These are phyloP conservation scores for Monosporozyma unispora DNA, from an alignment of 805 yeast species.

Conservation along the genomic window DNA sequence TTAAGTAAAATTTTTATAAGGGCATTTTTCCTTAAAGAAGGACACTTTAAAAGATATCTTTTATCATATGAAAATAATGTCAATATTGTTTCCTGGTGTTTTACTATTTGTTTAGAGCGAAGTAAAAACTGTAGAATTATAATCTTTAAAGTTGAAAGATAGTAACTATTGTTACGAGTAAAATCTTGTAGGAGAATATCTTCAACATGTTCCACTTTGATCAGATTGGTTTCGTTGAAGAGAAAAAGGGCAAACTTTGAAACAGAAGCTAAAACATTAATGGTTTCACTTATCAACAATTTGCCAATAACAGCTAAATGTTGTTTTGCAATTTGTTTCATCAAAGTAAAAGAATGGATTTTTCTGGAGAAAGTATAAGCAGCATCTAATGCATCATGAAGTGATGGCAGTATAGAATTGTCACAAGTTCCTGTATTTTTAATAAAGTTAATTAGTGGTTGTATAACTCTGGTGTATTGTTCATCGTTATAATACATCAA, in stretches of 20 bases:
- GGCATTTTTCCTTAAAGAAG: conserved; percentile 14
- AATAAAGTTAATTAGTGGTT: neutral
- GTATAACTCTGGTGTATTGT: neutral
- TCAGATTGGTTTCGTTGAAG: conserved; percentile 17
- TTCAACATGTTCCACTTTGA: conserved; percentile 9
- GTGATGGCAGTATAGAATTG: neutral
- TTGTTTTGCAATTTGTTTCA: conserved; percentile 13
- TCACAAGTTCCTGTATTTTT: neutral
- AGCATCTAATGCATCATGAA: neutral
- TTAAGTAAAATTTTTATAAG: conserved; percentile 21
- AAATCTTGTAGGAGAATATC: conserved; percentile 21
- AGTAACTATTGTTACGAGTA: conserved; percentile 13
- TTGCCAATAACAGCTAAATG: conserved; percentile 22
- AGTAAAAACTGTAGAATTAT: conserved; percentile 23
- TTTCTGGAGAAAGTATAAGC: neutral
- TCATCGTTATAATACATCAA: neutral
- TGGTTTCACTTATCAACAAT: neutral
- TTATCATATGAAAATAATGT: conserved; percentile 19
- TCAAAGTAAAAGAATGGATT: conserved; percentile 4
- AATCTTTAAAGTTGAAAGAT: conserved; percentile 22
- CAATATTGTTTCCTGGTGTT: conserved; percentile 11
- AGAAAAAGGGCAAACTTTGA: conserved; percentile 14
- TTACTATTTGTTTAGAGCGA: conserved; percentile 9
- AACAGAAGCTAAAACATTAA: conserved; percentile 5
- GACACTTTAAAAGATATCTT: conserved; percentile 17